Evolutionary conservation across 148 eudicot genomes (phyloP).

Genomic region (Camellia lanceoleosa): DNA sequence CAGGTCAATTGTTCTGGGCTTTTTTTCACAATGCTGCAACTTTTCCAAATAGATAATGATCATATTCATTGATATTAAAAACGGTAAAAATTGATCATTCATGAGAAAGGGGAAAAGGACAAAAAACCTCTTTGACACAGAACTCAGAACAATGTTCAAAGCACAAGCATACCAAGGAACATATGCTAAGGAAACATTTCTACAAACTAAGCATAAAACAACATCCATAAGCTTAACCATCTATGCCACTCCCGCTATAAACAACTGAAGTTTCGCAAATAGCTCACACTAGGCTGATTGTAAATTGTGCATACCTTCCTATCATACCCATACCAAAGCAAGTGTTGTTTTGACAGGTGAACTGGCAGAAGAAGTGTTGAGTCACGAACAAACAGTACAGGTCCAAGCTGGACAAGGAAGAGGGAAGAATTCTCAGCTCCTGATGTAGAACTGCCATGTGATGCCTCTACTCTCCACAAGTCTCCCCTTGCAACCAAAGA

Average conservation of each 20-base stretch:
- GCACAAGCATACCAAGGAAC: not conserved
- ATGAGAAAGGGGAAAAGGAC: no score
- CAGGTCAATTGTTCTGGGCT: no score
- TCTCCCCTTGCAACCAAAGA: conserved; percentile 90
- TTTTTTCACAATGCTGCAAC: no score
- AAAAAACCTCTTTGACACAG: no score
- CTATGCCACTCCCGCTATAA: not conserved
- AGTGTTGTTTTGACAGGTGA: conserved; percentile 87
- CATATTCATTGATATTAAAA: no score
- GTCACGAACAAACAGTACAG: conserved; percentile 88
- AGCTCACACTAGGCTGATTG: not conserved
- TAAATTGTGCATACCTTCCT: conserved; percentile 58
- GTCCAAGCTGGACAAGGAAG: conserved; percentile 96
- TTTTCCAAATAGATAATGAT: no score
- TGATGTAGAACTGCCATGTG: conserved; percentile 73
- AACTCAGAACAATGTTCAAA: no score
- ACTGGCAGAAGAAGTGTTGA: conserved; percentile 90
- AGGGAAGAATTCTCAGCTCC: conserved; percentile 73
- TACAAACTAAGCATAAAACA: not conserved
- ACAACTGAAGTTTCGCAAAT: not conserved
- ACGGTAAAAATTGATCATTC: no score
- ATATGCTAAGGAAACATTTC: not conserved
- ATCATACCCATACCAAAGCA: conserved; percentile 99
- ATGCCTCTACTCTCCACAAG: conserved; percentile 93
- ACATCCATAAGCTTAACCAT: not conserved